Conservation (phyloP, 2,329 filamentous ascomycete genomes). For the Tolypocladium paradoxum region DNA sequence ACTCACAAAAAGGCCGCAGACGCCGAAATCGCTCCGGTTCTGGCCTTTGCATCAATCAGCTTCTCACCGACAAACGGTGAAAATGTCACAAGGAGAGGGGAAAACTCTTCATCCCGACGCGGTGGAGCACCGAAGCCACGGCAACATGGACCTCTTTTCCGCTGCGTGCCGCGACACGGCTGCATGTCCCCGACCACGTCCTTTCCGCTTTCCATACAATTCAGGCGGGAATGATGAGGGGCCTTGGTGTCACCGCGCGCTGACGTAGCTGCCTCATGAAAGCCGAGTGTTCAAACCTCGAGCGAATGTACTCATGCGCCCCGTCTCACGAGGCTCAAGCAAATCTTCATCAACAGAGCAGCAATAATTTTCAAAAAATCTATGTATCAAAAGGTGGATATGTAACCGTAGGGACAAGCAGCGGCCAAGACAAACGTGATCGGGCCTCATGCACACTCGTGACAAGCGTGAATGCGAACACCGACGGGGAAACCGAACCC, state of each 20-base stretch:
- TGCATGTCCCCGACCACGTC: too few species aligned
- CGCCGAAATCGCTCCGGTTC: not conserved
- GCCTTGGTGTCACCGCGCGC: not conserved
- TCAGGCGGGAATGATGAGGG: too few species aligned
- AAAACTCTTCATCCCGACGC: not conserved
- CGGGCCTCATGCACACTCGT: not conserved
- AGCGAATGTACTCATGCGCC: not conserved
- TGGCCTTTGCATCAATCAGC: not conserved
- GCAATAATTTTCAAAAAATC: not conserved
- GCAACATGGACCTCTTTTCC: not conserved
- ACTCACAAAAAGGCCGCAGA: not conserved
- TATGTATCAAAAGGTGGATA: conserved; percentile 1
- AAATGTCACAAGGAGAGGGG: not conserved
- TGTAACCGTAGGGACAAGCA: not conserved
- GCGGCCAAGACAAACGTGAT: not conserved
- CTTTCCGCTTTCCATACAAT: not conserved
- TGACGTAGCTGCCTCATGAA: not conserved
- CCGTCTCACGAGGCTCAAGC: not conserved
- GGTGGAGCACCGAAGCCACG: not conserved
- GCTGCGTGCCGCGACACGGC: not conserved
- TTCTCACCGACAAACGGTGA: too few species aligned
- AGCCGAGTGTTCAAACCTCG: not conserved
- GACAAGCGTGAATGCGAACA: not conserved
- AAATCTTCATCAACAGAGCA: not conserved
- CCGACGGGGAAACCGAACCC: not conserved